Base-by-base conservation (phyloP, 2,329 filamentous ascomycete species). In the Metarhizium brunneum region DNA sequence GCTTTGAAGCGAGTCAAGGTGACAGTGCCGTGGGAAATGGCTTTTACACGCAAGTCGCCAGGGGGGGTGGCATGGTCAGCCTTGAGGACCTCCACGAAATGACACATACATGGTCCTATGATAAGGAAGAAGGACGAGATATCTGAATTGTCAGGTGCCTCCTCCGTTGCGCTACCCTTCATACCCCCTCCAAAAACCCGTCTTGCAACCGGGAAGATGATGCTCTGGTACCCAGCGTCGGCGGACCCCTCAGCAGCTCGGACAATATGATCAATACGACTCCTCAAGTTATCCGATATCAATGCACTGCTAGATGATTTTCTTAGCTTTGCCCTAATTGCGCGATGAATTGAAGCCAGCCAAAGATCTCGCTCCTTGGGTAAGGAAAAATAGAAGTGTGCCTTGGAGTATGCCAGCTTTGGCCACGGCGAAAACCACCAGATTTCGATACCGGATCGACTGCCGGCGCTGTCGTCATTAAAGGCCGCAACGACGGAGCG, bases 91-190 rank as follows among this genome's bases (percentile, higher is more conserved):
- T 81, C 77, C 6, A 79, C 68, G 4, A 82, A 69, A 61, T 80
- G 74, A 58, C 79, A 78, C 57, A 78, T 73, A 57, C 79, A 77
- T 32, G 78, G 74, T 25, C 77, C 79, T 30, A 83, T 73, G 3
- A 77, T 76, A 29, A 83, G 68, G 61, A 79, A 83, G 57, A 77
- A 81, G 0, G 79, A 79, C 1, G 76, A 71, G n/a, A 71, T 69
- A 32, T 82, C 79, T 20, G 71, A 69, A 32, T 68, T 66, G 60
- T 79, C 79, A 54, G 76, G 76, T 1, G 68, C 63, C 36, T 76
- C 74, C 7, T 73, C 71, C 8, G 67, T 66, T 47, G 73, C 73
- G 35, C 72, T 71, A 13, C 71, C 58, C 60, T 74, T 76, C 18
- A 71, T 64, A 29, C 65, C 64, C 50, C 67, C 64, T 20, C 73